Base-by-base conservation (phyloP, 1,284 basidiomycete species). In the Apiotrichum akiyoshidainum region DNA sequence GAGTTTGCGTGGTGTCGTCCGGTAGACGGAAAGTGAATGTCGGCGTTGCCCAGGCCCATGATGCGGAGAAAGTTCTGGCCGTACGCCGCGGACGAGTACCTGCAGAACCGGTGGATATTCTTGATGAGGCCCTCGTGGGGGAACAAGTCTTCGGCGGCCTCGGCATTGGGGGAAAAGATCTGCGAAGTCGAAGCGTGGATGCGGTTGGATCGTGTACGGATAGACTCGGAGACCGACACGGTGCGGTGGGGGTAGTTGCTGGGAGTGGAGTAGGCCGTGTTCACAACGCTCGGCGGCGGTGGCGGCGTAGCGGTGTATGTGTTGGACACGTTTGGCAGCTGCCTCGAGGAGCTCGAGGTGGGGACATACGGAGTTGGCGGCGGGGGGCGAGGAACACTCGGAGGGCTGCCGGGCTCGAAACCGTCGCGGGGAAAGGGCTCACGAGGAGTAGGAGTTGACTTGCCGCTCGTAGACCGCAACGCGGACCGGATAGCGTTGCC, bases 101-200 rank as follows among this genome's bases (percentile, higher is more conserved):
- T 69, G 74, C 80, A 80, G 62, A 81, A 83, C 5, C 75, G 71
- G 55, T 80, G 76, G 46, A 82, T 71, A 57, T 83, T 82, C 49
- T 68, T 68, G 45, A 81, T 73, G 17, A 82, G 65, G 42, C 78
- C 75, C 17, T 74, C 72, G 35, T 72, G 70, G 1, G 81, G 81
- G 58, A 79, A 82, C 16, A 78, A 68, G 50, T 61, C 63, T 11
- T 55, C 59, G 2, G 67, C 60, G 10, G 66, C 57, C 21, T 63
- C 67, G 19, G 56, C 51, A n/a, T 41, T 45, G 16, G 59, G 59
- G 21, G 52, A 47, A 39, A 63, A 63, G 50, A 63, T 55, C 52
- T 63, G 61, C 11, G 61, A 60, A 13, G 46, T 54, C 12, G 55
- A 55, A 26, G 61, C 54, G 45, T 57, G 65, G 26, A 63, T 52